Evolutionary conservation across 768 basidiomycete genomes (phyloP).

Genomic region (Lactarius vividus): DNA sequence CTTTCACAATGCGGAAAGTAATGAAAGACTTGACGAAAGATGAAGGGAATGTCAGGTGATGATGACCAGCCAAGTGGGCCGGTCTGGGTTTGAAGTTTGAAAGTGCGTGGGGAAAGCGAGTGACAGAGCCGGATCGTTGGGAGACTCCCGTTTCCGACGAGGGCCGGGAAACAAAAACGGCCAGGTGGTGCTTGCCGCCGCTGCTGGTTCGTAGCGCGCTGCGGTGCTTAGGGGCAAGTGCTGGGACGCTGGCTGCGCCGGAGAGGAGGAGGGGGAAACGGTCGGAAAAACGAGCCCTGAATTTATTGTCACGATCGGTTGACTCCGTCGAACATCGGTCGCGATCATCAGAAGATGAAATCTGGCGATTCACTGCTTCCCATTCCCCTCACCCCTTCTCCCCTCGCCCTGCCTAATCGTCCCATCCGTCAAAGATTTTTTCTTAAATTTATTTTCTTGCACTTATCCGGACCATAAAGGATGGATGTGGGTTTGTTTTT

Average conservation of each 20-base stretch:
- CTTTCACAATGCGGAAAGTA: background rate
- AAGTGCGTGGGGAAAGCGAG: background rate
- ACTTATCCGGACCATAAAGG: background rate
- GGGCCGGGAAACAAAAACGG: background rate
- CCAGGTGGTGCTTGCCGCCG: background rate
- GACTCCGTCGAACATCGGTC: constrained; percentile 7
- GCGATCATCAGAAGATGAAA: constrained; percentile 10
- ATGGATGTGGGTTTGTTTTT: background rate
- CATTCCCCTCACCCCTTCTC: background rate
- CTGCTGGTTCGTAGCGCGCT: background rate
- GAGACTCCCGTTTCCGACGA: background rate
- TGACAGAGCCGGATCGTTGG: background rate
- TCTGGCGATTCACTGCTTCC: constrained; percentile 5
- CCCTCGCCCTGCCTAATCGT: background rate
- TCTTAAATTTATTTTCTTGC: background rate
- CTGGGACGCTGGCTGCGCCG: constrained; percentile 9
- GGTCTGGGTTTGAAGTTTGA: background rate
- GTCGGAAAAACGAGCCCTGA: constrained; percentile 9
- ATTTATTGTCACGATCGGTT: constrained; percentile 23
- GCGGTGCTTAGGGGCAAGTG: background rate
- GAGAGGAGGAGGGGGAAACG: background rate
- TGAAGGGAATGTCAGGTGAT: background rate
- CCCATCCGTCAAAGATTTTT: background rate
- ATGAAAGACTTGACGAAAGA: background rate
- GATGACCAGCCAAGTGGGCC: background rate